Percentiles rank a stretch among this genome's conserved stretches.
These are phyloP conservation scores for Clarireedia homoeocarpa DNA, from an alignment of 2,329 filamentous ascomycete species.

Conservation along the genomic window DNA sequence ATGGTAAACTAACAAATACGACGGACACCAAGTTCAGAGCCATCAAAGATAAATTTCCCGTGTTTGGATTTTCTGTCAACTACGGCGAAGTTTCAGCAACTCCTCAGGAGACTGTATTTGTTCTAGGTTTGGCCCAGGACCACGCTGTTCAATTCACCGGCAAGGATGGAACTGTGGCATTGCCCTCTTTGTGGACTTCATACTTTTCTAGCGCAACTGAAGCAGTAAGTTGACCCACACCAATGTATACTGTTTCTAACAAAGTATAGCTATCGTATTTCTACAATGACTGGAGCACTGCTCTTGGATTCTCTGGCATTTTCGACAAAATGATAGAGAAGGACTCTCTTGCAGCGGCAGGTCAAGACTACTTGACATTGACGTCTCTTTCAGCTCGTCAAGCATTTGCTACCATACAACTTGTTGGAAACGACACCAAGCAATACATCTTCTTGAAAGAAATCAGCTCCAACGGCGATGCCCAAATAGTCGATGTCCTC, in stretches of 20 bases:
- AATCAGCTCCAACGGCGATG: conserved; percentile 80
- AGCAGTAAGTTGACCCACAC: conserved; percentile 30
- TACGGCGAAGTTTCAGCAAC: conserved; percentile 33
- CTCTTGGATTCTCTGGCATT: conserved; percentile 46
- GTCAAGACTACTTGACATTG: conserved; percentile 40
- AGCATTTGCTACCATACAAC: conserved; percentile 35
- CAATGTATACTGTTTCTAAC: too few species aligned
- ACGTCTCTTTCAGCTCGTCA: conserved; percentile 45
- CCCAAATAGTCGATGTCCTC: conserved; percentile 82
- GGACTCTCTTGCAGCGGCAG: conserved; percentile 59
- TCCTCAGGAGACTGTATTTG: conserved; percentile 47
- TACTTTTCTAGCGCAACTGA: conserved; percentile 57
- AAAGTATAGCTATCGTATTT: conserved; percentile 50
- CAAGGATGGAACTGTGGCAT: conserved; percentile 51
- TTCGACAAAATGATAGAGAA: conserved; percentile 63
- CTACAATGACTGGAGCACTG: conserved; percentile 63
- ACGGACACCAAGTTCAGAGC: conserved; percentile 58
- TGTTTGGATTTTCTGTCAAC: conserved; percentile 68
- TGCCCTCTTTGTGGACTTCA: conserved; percentile 70
- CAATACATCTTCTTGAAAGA: conserved; percentile 58
- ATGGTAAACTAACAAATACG: conserved; percentile 53
- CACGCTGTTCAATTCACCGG: conserved; percentile 71
- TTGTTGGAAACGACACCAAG: conserved; percentile 37
- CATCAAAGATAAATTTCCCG: conserved; percentile 65
- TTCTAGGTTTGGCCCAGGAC: conserved; percentile 69